A percentile compares a stretch with the other conserved stretches of the same genome.
Evolutionary conservation across 768 basidiomycete genomes (phyloP).

Genomic region (Sarcodon aspratus): DNA sequence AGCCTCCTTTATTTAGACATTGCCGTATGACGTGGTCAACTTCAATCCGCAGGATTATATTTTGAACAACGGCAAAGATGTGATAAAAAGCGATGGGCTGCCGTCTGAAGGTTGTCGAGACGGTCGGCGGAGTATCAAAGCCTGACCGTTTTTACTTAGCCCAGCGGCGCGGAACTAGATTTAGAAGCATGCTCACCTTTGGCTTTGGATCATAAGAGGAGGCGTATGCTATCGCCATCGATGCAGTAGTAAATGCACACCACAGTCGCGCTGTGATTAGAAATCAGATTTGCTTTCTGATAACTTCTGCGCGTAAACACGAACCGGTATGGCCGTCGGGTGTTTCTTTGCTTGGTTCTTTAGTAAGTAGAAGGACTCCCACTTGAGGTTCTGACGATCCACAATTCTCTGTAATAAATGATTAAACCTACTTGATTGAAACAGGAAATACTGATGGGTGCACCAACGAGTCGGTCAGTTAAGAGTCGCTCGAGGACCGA

Average conservation of each 20-base stretch:
- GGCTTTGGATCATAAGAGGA: slow-evolving; percentile 41
- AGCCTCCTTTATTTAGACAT: too few species aligned
- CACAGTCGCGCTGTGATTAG: slow-evolving; percentile 47
- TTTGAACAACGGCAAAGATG: not conserved
- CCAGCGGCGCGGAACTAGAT: not conserved
- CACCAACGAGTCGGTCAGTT: slow-evolving; percentile 38
- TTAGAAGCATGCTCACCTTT: slow-evolving; percentile 31
- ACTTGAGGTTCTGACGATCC: slow-evolving; percentile 39
- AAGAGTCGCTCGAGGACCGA: slow-evolving; percentile 35
- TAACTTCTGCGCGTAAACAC: not conserved
- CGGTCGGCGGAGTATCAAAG: not conserved
- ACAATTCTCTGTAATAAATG: slow-evolving; percentile 20
- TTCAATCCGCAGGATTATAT: not conserved
- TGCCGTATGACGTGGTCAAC: too few species aligned
- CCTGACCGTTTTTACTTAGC: not conserved
- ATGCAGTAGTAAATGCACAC: slow-evolving; percentile 77
- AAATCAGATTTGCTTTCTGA: not conserved
- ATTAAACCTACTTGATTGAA: slow-evolving; percentile 1
- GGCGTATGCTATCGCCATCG: slow-evolving; percentile 71
- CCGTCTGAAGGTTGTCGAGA: not conserved
- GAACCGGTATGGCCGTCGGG: slow-evolving; percentile 16
- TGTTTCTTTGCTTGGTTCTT: slow-evolving; percentile 22
- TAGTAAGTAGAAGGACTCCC: slow-evolving; percentile 54
- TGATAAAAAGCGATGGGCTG: not conserved
- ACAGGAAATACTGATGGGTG: slow-evolving; percentile 8